These are phyloP conservation scores for Penicillium manginii DNA, from an alignment of 495 filamentous ascomycete genomes.

Conservation along the genomic window DNA sequence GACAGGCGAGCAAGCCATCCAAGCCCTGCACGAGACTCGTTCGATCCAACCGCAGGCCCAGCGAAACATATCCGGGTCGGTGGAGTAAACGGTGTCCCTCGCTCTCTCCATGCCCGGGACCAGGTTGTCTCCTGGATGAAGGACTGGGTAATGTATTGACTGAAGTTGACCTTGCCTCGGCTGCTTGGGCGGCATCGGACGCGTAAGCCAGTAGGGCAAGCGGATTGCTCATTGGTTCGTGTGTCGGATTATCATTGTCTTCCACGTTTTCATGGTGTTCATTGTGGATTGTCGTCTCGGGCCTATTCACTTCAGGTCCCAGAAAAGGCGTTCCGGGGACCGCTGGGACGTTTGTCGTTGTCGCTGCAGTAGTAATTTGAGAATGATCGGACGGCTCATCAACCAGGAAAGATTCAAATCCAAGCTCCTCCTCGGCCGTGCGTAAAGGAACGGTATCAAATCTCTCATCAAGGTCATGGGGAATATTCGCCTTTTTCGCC, in stretches of 20 bases:
- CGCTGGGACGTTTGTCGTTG: not conserved
- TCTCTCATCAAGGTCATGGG: not conserved
- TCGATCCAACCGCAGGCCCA: slow-evolving; percentile 24
- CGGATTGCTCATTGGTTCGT: slow-evolving; percentile 31
- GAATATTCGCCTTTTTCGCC: slow-evolving; percentile 16
- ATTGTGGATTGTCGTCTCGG: not conserved
- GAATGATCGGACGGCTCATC: not conserved
- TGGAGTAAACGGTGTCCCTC: slow-evolving; percentile 17
- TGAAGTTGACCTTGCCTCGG: slow-evolving; percentile 7
- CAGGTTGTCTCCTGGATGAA: not conserved
- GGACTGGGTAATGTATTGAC: not conserved
- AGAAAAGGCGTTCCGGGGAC: not conserved
- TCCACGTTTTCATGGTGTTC: not conserved
- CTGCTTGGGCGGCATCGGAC: slow-evolving; percentile 24
- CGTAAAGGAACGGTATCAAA: not conserved
- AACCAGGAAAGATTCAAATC: not conserved
- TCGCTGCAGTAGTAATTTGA: no score
- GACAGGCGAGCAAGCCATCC: slow-evolving; percentile 15
- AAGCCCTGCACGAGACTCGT: slow-evolving; percentile 21
- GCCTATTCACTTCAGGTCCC: not conserved
- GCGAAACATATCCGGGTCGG: slow-evolving; percentile 23
- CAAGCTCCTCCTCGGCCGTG: not conserved
- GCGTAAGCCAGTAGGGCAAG: slow-evolving; percentile 30
- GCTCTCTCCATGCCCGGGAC: not conserved
- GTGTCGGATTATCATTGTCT: not conserved